Evolutionary conservation across 371 early-diverging fungal species (phyloP), one percentile per base, ranked within the genome.

Genomic region (Mucor plumbeus): DNA sequence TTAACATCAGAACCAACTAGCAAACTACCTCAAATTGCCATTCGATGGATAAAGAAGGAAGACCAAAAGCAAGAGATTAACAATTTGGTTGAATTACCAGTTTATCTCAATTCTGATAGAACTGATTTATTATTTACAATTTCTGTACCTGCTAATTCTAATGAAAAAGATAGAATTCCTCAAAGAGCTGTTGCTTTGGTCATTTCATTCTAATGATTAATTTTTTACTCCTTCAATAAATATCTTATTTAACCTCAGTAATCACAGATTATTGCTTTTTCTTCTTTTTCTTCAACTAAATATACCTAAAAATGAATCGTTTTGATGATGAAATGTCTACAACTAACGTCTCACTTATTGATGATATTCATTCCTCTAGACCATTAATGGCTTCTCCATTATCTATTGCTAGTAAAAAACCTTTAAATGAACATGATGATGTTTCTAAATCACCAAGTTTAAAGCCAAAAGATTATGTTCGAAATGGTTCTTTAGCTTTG

Each of bases 21-120:
- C 56, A 86, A 85, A 64, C 38, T 87, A 11, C 78, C 78, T 6
- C 47, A 68, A 34, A 76, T 83, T 5, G 70, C 68, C 13, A 67
- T 91, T 10, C 79, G 83, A 59, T 90, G 90, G 88, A 72, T 87
- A 17, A 71, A 70, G 58, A 70, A 77, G 43, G 59, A 61, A 44
- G 65, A 65, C 10, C 74, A 74, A 34, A 43, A 58, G 11, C 55
- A 67, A 55, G 64, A 47, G 7, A 59, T 40, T 21, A 39, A 65
- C 7, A 67, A 69, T 35, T 50, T 68, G 36, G 81, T 87, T 0
- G 69, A 73, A 0, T 70, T 96, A 9, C 97, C 97, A 0, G 93
- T 95, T 5, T 96, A 96, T 64, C 84, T 96, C 56, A 95, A 96
- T 69, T 77, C 79, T 9, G 96, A 96, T 66, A 84, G 97, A 62